Conservation (phyloP, 1,139 yeast genomes). For the Protomyces macrosporus region DNA sequence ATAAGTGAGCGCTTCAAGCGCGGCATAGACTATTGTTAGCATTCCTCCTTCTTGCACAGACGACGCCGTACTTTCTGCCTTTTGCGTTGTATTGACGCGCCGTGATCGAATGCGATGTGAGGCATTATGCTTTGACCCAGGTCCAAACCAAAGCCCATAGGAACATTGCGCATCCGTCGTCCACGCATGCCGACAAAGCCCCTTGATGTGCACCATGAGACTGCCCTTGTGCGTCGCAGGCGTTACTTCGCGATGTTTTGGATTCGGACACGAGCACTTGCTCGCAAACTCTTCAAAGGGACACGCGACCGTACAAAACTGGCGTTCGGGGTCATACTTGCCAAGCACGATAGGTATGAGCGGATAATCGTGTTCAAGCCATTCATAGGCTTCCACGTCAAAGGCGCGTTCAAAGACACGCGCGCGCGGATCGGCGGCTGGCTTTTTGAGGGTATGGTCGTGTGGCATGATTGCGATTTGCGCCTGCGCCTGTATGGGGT, state of each 20-base stretch:
- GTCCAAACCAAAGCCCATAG: not conserved
- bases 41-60: not conserved
- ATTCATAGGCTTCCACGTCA: not conserved
- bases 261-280: not conserved
- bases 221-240: not conserved
- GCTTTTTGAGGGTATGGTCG: not conserved
- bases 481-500: too few relatives aligned
- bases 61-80: not conserved
- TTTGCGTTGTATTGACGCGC: not conserved
- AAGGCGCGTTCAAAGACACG: not conserved
- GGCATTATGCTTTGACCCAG: not conserved
- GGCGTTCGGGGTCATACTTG: not conserved
- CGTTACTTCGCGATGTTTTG: not conserved
- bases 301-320: not conserved
- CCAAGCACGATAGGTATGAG: not conserved
- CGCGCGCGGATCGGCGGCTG: not conserved
- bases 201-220: not conserved
- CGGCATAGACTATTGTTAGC: not conserved
- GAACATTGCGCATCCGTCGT: not conserved
- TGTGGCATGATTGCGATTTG: not conserved
- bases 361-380: not conserved
- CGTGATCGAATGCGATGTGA: not conserved
- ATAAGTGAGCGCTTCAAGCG: not conserved
- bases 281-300: not conserved
- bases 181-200: not conserved